These are phyloP conservation scores for Candida tunisiensis DNA, from an alignment of 1,139 yeast genomes.

Conservation along the genomic window DNA sequence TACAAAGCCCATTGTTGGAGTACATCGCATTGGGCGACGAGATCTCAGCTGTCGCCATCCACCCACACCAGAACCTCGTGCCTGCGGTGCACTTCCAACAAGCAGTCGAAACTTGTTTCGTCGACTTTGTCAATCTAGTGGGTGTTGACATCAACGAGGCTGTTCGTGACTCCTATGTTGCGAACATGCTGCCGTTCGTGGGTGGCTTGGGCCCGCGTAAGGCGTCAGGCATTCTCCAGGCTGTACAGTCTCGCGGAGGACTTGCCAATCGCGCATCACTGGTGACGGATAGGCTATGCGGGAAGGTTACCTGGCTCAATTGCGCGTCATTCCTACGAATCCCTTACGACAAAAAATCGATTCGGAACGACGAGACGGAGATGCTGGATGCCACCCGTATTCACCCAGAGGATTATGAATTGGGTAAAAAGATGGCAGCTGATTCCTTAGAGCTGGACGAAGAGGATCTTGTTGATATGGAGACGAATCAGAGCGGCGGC, in stretches of 20 bases:
- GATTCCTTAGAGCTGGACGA: slow-evolving; percentile 95
- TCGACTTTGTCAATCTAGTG: slow-evolving; percentile 77
- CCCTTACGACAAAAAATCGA: slow-evolving; percentile 39
- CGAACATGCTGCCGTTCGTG: slow-evolving; percentile 56
- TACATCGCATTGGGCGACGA: slow-evolving; percentile 70
- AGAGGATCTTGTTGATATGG: slow-evolving; percentile 74
- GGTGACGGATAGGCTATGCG: slow-evolving; percentile 62
- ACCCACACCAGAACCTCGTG: slow-evolving; percentile 58
- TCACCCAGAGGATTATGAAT: slow-evolving; percentile 93
- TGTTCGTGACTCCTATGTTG: slow-evolving; percentile 53
- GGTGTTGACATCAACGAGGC: slow-evolving; percentile 93
- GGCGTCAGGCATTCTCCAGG: slow-evolving; percentile 73
- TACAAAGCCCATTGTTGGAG: slow-evolving; percentile 82
- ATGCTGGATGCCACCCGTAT: slow-evolving; percentile 87
- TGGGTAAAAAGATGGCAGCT: slow-evolving; percentile 94
- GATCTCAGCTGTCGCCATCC: slow-evolving; percentile 52
- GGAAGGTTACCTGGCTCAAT: slow-evolving; percentile 72
- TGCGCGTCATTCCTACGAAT: slow-evolving; percentile 83
- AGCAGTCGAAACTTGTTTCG: slow-evolving; percentile 68
- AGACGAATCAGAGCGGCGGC: slow-evolving; percentile 52
- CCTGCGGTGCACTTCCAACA: slow-evolving; percentile 46
- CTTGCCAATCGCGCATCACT: slow-evolving; percentile 59
- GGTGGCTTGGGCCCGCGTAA: slow-evolving; percentile 95
- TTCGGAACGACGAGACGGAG: slow-evolving; percentile 50
- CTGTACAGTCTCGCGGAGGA: slow-evolving; percentile 60